Base-by-base conservation (phyloP, 176 grass and related monocot species). In the Oryza rufipogon region DNA sequence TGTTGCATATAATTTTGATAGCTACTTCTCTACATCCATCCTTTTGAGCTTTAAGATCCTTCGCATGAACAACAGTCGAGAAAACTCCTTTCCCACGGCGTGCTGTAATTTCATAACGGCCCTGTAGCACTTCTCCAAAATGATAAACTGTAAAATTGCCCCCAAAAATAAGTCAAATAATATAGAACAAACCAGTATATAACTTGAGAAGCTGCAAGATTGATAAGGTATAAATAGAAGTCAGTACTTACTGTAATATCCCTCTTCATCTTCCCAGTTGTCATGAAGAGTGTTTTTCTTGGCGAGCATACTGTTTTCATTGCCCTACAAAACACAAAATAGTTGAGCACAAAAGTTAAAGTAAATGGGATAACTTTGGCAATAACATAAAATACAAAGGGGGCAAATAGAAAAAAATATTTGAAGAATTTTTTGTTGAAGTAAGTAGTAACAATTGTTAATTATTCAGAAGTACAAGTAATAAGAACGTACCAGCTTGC, bases 261-360 rank as follows among this genome's bases (percentile, higher is more conserved):
- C 96, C 33, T 99, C 96, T 79, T 93, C 89, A 91, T 99, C 96
- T 84, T 99, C 96, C 96, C 96, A 99, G 75, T 99, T 99, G 75
- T 96, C 91, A 89, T 94, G 84, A 74, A 99, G 86, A 82, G 78
- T 88, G 76, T 79, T 96, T 87, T 75, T 90, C 80, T 95, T 93
- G 49, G 91, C 80, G 22, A 73, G 86, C 75, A 95, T 61, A 34
- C 72, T 84, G 30, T 96, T 91, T 73, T 76, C 88, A 51, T 96
- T 99, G 52, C 79, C 91, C 97, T 99, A 68, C 56, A 83, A 41
- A 83, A 60, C 20, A 64, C 48, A 83, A 51, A 68, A 28, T 9
- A 12, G 42, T 23, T 68, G 11, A 77, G 61, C 60, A 84, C 5
- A 41, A 48, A 82, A 82, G 25, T 47, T 2, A 11, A 63, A 42